Conservation (phyloP, 768 basidiomycete species). For the Phylloporus arenicola region DNA sequence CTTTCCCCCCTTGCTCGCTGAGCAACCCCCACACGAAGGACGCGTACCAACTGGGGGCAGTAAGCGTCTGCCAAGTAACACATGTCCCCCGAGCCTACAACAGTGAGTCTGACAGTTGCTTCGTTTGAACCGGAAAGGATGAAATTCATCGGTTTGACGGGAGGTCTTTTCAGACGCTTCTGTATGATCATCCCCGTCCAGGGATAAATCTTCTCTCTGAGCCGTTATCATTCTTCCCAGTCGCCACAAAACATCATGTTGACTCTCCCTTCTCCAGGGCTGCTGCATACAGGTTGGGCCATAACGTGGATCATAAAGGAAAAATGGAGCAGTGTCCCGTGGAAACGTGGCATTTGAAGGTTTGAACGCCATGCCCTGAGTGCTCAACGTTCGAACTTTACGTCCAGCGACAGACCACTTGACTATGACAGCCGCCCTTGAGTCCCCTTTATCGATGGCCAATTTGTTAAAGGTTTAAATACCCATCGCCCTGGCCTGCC, state of each 20-base stretch:
- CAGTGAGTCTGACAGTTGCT: slow-evolving; percentile 6
- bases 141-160: slow-evolving; percentile 21
- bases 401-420: neutral
- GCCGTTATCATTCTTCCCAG: neutral
- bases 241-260: slow-evolving; percentile 1
- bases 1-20: no score
- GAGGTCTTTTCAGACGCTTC: slow-evolving; percentile 27
- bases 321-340: neutral
- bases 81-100: no score
- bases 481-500: slow-evolving; percentile 1
- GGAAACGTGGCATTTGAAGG: neutral
- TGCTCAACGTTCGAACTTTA: neutral
- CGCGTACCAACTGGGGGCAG: no score
- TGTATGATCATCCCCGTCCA: slow-evolving; percentile 23
- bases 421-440: no score
- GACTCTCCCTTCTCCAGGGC: slow-evolving; percentile 7
- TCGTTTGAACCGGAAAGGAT: slow-evolving; percentile 7
- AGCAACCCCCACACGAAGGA: no score
- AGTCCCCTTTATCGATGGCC: neutral
- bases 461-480: neutral
- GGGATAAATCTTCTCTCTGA: slow-evolving; percentile 35
- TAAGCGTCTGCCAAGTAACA: neutral
- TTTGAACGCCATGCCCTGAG: neutral
- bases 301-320: neutral
- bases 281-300: neutral